Evolutionary conservation across 768 basidiomycete species (phyloP), one percentile per base, ranked within the genome.

Genomic region (Dacryopinax primogenitus): DNA sequence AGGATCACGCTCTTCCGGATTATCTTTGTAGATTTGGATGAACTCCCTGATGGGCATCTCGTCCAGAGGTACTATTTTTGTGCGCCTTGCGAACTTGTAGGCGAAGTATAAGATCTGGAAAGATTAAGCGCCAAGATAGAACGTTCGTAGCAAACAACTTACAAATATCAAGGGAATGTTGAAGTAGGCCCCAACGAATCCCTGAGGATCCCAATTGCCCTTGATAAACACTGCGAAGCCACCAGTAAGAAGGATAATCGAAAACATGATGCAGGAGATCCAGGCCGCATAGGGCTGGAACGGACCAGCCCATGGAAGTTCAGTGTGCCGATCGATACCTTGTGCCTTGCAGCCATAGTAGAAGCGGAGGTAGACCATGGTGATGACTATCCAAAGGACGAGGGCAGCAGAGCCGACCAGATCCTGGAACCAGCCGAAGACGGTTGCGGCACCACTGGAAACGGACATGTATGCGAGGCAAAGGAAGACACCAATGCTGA

Each of bases 331-430:
- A 71, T 88, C 81, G 70, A 86, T 82, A 15, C 90, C 90, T 72
- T 97, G 95, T 1, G 72, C 83, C 72, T 86, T 86, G 77, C 87
- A 72, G 66, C 92, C 95, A 18, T 80, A 73, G 74, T 91, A 81
- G 81, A 96, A 97, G 51, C 93, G 86, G 63, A 90, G 68, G 72
- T 90, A 91, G 15, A 86, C 86, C 63, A 90, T 35, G 64, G 77
- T 80, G 72, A 92, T 92, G 63, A 84, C 86, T 66, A 84, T 84
- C 90, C 90, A 92, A 2, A 87, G 86, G 78, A 90, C 79, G 28
- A 92, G 26, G 13, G 51, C 51, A 28, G 44, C 84, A 73, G 69
- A 93, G 86, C 88, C 68, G 67, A 16, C 66, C 11, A 58, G 51
- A 30, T 58, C 51, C 30, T 58, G 51, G 26, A 58, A 58, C 51